Evolutionary conservation across 352 stramenopile genomes (phyloP).

Genomic region (Pseudoperonospora humuli): DNA sequence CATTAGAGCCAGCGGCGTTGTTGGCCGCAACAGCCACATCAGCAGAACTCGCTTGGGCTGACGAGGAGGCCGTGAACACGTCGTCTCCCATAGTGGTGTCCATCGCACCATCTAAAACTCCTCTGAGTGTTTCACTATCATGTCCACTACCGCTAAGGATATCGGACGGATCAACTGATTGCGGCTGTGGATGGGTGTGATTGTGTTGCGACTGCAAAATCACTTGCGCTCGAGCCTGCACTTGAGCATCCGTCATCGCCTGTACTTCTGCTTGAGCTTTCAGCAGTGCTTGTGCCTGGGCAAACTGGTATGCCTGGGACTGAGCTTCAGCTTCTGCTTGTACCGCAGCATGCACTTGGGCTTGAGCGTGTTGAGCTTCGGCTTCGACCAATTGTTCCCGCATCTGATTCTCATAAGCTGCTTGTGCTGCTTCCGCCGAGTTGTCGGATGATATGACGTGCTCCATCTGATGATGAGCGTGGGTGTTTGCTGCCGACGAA

Average conservation of each 20-base stretch:
- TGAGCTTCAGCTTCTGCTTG: constrained; percentile 34
- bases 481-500: background rate
- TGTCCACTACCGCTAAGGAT: constrained; percentile 38
- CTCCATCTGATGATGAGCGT: constrained; percentile 18
- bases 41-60: constrained; percentile 17
- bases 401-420: constrained; percentile 21
- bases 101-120: constrained; percentile 36
- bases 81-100: constrained; percentile 40
- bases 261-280: constrained; percentile 22
- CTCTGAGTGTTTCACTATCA: constrained; percentile 36
- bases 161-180: constrained; percentile 27
- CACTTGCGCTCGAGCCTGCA: constrained; percentile 21
- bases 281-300: constrained; percentile 17
- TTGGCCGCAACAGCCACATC: constrained; percentile 17
- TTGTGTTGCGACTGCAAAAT: constrained; percentile 23
- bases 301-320: constrained; percentile 29
- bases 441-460: constrained; percentile 15
- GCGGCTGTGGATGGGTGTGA: constrained; percentile 15
- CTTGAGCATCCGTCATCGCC: constrained; percentile 11
- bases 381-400: constrained; percentile 25
- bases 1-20: constrained; percentile 1
- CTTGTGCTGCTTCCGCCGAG: constrained; percentile 3
- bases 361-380: constrained; percentile 26
- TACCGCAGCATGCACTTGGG: constrained; percentile 22
- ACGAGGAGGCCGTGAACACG: constrained; percentile 27